phyloP scores from a whole-genome alignment of 2,329 filamentous ascomycete species.

The Pyricularia sp. region DNA sequence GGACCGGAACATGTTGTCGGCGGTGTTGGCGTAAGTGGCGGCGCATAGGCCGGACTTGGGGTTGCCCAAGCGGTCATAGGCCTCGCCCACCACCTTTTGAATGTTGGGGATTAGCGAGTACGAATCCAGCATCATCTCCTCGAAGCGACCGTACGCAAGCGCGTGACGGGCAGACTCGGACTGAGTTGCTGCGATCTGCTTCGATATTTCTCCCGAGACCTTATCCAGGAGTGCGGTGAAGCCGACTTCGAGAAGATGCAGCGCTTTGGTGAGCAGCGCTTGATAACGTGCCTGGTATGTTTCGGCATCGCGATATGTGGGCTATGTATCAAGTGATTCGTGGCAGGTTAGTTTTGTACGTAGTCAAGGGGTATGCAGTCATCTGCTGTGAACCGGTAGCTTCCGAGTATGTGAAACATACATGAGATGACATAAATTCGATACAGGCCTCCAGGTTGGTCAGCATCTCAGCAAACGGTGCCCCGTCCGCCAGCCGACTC shows the following conservation, averaged over 20 bases:
- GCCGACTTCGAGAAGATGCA: slow-evolving; percentile 52
- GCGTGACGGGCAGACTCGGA: slow-evolving; percentile 51
- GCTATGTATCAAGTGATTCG: slow-evolving; percentile 29
- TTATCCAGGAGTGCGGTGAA: slow-evolving; percentile 43
- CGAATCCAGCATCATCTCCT: slow-evolving; percentile 47
- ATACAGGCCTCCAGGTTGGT: slow-evolving; percentile 82
- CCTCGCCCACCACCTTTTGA: slow-evolving; percentile 39
- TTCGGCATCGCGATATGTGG: slow-evolving; percentile 77
- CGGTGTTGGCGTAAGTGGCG: slow-evolving; percentile 44
- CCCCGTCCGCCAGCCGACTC: slow-evolving; percentile 72
- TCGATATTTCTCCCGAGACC: slow-evolving; percentile 43
- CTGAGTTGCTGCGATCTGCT: slow-evolving; percentile 43
- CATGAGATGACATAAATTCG: slow-evolving; percentile 83
- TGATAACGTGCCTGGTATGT: slow-evolving; percentile 83
- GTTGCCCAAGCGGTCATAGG: slow-evolving; percentile 42
- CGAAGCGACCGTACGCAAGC: slow-evolving; percentile 49
- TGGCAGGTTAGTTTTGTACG: neutral
- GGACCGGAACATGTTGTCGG: slow-evolving; percentile 43
- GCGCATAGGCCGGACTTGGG: slow-evolving; percentile 32
- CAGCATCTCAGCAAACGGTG: slow-evolving; percentile 82
- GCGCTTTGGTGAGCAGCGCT: slow-evolving; percentile 60
- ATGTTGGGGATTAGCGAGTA: slow-evolving; percentile 47
- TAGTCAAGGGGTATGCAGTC: neutral
- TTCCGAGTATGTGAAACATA: slow-evolving; percentile 31
- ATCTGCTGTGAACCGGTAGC: neutral